phyloP scores from a whole-genome alignment of 2,329 filamentous ascomycete species.

The Ceratocystis cacaofunesta region DNA sequence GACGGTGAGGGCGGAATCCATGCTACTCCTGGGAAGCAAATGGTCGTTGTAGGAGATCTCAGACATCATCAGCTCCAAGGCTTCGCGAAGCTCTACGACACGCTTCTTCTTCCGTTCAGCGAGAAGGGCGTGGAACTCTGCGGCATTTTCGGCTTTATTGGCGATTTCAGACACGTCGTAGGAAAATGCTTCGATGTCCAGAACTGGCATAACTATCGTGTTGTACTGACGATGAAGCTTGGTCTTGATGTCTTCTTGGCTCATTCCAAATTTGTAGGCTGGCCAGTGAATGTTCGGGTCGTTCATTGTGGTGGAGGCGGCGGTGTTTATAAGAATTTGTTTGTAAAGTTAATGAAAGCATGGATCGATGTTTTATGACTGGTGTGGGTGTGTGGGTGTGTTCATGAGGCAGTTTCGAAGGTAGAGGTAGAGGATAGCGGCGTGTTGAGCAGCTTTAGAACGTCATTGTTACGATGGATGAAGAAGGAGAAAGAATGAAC shows the following conservation, averaged over 20 bases:
- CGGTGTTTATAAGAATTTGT: background rate
- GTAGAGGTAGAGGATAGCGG: background rate
- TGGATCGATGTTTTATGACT: background rate
- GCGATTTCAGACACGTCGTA: background rate
- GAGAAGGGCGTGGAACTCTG: background rate
- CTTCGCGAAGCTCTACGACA: background rate
- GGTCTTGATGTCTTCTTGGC: background rate
- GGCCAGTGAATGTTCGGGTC: background rate
- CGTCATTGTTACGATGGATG: background rate
- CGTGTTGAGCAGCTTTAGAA: background rate
- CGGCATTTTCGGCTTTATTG: background rate
- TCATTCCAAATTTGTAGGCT: background rate
- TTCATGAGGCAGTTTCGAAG: background rate
- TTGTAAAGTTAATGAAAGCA: background rate
- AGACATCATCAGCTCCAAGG: background rate
- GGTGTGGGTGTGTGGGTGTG: background rate
- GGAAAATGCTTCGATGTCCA: background rate
- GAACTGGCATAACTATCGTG: background rate
- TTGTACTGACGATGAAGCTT: background rate
- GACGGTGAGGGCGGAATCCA: background rate
- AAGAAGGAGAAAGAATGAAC: background rate
- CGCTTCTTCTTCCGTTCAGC: slow-evolving; percentile 2
- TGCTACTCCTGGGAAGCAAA: background rate
- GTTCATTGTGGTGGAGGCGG: background rate
- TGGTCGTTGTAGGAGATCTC: background rate